Conservation (phyloP, 768 basidiomycete genomes). For the Xerocomellus amylosporus region DNA sequence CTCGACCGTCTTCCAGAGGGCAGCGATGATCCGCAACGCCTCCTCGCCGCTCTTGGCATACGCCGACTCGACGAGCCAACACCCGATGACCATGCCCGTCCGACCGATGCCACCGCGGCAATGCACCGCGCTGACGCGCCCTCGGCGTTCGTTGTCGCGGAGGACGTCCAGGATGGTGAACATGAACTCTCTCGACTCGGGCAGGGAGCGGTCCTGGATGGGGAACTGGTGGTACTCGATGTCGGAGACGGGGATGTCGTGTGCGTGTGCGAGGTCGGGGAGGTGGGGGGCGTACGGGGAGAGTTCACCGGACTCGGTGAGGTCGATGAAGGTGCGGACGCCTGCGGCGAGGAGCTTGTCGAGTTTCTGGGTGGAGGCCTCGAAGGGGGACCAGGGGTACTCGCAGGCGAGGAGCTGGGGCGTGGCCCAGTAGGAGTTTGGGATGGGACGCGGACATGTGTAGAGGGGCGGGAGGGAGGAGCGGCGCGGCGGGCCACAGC, state of each 20-base stretch:
- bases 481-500: conserved; percentile 13
- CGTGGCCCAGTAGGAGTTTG: conserved; percentile 87
- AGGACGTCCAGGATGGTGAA: conserved; percentile 57
- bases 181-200: conserved; percentile 57
- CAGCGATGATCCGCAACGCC: conserved; percentile 60
- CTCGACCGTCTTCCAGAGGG: conserved; percentile 73
- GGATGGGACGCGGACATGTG: conserved; percentile 55
- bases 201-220: conserved; percentile 69
- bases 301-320: conserved; percentile 79
- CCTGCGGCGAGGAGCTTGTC: conserved; percentile 70
- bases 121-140: conserved; percentile 68
- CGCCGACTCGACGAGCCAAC: conserved; percentile 73
- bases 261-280: conserved; percentile 46
- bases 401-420: conserved; percentile 73
- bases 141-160: conserved; percentile 55
- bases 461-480: conserved; percentile 17
- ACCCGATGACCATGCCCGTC: conserved; percentile 61
- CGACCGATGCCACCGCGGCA: conserved; percentile 78
- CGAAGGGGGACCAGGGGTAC: conserved; percentile 70
- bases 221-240: conserved; percentile 80
- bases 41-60: conserved; percentile 59
- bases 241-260: conserved; percentile 51
- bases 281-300: conserved; percentile 61
- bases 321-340: conserved; percentile 78
- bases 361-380: conserved; percentile 58